Conservation (phyloP, 345 rosid genomes). For the Melaleuca quinquenervia region DNA sequence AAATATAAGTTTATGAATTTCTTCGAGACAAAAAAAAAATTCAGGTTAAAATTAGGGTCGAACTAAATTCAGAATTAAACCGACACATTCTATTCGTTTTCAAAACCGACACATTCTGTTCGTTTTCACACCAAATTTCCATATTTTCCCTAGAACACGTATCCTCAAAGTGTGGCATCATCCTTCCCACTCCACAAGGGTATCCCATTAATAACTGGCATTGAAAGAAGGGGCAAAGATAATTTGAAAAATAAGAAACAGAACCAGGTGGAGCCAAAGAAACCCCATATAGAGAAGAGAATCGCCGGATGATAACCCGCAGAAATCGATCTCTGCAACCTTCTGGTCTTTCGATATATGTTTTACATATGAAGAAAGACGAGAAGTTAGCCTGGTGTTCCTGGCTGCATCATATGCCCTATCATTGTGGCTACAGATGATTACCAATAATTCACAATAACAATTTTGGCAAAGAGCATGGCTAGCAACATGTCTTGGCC, state of each 20-base stretch:
- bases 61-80: too few species aligned
- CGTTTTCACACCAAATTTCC: not conserved
- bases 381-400: not conserved
- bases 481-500: not conserved
- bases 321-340: not conserved
- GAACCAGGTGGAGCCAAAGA: not conserved
- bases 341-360: not conserved
- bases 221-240: not conserved
- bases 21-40: too few species aligned
- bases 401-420: not conserved
- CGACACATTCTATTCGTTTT: not conserved
- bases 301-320: not conserved
- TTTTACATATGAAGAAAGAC: not conserved
- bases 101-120: not conserved
- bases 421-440: not conserved
- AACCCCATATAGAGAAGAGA: not conserved
- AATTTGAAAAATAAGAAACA: not conserved
- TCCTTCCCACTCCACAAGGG: not conserved
- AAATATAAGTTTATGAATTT: too few species aligned
- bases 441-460: not conserved
- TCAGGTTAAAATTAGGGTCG: too few species aligned
- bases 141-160: not conserved
- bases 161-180: not conserved
- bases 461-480: not conserved
- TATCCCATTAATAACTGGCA: not conserved